Base-by-base conservation (phyloP, 805 yeast species). In the Nakazawaea wyomingensis region DNA sequence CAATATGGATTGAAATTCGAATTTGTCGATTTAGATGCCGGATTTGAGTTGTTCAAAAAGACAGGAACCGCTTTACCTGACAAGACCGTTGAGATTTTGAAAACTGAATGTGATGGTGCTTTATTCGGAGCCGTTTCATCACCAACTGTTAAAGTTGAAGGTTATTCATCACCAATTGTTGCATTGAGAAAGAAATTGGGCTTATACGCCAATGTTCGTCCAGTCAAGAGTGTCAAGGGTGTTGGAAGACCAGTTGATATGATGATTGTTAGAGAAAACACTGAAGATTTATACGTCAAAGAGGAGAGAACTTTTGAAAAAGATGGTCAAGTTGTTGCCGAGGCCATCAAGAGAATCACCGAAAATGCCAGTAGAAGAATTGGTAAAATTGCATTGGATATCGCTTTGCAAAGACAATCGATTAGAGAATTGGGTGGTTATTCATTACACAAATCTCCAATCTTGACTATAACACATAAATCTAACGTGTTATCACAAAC, bases 231-330 rank as follows among this genome's bases (percentile, higher is more conserved):
- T 40, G 97, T 90, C 31, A 82, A 77, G 32, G 91, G 90, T 42
- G 72, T 79, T 43, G 90, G 87, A 52, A 80, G 88, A 66, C 90
- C 95, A 29, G 96, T 90, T 39, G 99, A 93, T 64, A 82, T 93
- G 88, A 96, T 93, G 24, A 93, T 93, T 64, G 99, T 93, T 30
- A 85, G 99, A 64, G 99, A 93, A 69, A 93, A 93, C 75, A 93
- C 99, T 48, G 99, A 93, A 71, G 99, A 93, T 67, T 74, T 91
- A 55, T 93, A 93, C 70, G 84, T 93, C 66, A 93, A 93, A 71
- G 95, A 90, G 63, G 99, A 93, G 69, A 79, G 69, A 55, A 64
- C 86, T 36, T 86, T 74, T 61, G 79, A 74, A 53, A 75, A 74
- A 45, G 95, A 90, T 51, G 96, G 97, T 50, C 80, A 85, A 55